Base-by-base conservation (phyloP, 768 basidiomycete species). In the Xanthoconium stramineum region DNA sequence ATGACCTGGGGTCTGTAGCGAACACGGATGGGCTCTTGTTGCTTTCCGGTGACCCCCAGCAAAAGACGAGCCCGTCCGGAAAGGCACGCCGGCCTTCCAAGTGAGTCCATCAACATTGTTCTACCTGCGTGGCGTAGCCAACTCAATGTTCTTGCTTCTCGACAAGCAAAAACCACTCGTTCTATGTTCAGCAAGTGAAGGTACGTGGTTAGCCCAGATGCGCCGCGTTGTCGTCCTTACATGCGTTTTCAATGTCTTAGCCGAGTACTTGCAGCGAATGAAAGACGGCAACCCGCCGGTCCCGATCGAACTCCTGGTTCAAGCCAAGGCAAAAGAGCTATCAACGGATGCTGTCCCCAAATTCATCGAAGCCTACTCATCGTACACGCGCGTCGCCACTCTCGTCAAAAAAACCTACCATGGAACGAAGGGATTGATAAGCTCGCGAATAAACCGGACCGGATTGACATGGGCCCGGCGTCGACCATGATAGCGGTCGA, bases 61-160 rank as follows among this genome's bases (percentile, higher is more conserved):
- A 7, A 94, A 98, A 65, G 96, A 98, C 61, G 90, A 91, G 64
- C 85, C 90, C n/a, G 84, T 92, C 64, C 83, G 88, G 56, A 96
- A 94, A 69, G 91, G 94, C 11, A 90, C n/a, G n/a, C n/a, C 89
- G 28, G 93, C 92, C 38, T 81, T 98, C 58, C 96, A 98, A 78
- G 96, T 93, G 59, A 57, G 83, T 53, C 30, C 1, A 11, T 8
- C 13, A 7, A n/a, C n/a, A n/a, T n/a, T 29, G 12, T n/a, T 15
- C n/a, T 20, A 17, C n/a, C 19, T 7, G 37, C 1, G 38, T 28
- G 15, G 24, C 3, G 39, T 45, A 19, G 50, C 29, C 53, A 50
- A 62, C 52, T 92, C 94, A 0, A 98, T 95, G 0, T 77, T 98
- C 29, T 80, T 95, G 55, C 76, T 98, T 19, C 89, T 98, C 65